Percentiles rank a stretch among this genome's conserved stretches.
Evolutionary conservation across 306 rosid species (phyloP).

Genomic region (Corylus heterophylla): DNA sequence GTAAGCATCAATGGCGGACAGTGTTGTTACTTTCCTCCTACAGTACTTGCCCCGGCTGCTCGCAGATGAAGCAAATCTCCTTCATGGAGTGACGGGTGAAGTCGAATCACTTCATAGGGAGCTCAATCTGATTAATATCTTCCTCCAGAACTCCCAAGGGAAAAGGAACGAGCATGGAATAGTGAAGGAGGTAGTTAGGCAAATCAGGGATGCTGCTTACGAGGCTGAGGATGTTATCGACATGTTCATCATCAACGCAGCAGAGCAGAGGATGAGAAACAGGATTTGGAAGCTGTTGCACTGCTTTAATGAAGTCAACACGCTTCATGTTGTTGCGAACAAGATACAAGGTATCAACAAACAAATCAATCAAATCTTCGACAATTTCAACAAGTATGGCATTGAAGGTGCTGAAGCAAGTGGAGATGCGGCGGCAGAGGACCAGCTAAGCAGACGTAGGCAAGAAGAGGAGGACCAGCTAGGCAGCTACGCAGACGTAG

Average conservation of each 20-base stretch:
- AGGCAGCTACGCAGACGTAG: too few species aligned
- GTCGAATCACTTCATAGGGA: neutral
- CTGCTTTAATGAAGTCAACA: too few species aligned
- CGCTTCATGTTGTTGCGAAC: too few species aligned
- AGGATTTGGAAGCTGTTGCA: neutral
- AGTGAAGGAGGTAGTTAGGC: constrained; percentile 5
- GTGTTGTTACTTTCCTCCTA: too few species aligned
- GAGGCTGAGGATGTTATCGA: constrained; percentile 27
- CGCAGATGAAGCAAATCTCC: too few species aligned
- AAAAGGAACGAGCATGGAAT: neutral
- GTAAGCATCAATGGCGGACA: too few species aligned
- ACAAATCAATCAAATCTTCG: too few species aligned
- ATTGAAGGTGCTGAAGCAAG: too few species aligned
- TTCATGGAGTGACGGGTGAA: neutral
- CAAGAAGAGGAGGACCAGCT: too few species aligned
- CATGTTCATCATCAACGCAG: neutral
- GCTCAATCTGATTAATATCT: neutral
- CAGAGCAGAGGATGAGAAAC: neutral
- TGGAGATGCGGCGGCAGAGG: neutral
- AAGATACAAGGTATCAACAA: too few species aligned
- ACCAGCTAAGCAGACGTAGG: neutral
- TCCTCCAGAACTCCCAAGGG: constrained; percentile 17
- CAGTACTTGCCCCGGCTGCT: too few species aligned
- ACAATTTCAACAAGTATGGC: too few species aligned
- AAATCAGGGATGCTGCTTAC: constrained; percentile 10